phyloP scores from a whole-genome alignment of 306 rosid species.

The Malus asiatica region DNA sequence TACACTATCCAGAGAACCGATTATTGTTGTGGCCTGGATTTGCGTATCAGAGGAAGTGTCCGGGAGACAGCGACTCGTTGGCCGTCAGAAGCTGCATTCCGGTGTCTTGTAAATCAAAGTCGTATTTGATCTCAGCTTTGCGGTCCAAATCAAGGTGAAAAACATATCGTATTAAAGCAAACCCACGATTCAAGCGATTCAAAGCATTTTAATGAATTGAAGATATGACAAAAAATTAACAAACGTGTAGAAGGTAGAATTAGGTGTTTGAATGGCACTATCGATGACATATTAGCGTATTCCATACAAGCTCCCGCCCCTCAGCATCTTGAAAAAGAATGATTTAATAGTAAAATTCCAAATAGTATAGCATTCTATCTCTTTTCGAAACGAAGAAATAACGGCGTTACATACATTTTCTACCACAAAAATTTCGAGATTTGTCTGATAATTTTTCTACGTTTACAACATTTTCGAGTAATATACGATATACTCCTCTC shows the following conservation, averaged over 20 bases:
- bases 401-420: neutral
- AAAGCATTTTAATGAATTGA: too few relatives aligned
- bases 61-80: neutral
- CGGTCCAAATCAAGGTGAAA: too few relatives aligned
- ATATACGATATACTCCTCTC: neutral
- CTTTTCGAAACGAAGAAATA: neutral
- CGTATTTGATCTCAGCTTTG: neutral
- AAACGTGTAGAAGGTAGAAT: too few relatives aligned
- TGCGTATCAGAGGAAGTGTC: too few relatives aligned
- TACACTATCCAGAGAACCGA: neutral
- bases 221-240: too few relatives aligned
- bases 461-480: slow-evolving; percentile 11
- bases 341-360: too few relatives aligned
- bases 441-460: slow-evolving; percentile 22
- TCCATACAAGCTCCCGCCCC: neutral
- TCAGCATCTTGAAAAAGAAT: neutral
- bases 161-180: too few relatives aligned
- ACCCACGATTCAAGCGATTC: too few relatives aligned
- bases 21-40: too few relatives aligned
- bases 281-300: too few relatives aligned
- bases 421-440: neutral
- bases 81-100: neutral
- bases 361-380: neutral
- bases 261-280: too few relatives aligned
- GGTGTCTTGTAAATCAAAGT: neutral